These are phyloP conservation scores for Sungouiella thailandica DNA, from an alignment of 805 yeast genomes.

Conservation along the genomic window DNA sequence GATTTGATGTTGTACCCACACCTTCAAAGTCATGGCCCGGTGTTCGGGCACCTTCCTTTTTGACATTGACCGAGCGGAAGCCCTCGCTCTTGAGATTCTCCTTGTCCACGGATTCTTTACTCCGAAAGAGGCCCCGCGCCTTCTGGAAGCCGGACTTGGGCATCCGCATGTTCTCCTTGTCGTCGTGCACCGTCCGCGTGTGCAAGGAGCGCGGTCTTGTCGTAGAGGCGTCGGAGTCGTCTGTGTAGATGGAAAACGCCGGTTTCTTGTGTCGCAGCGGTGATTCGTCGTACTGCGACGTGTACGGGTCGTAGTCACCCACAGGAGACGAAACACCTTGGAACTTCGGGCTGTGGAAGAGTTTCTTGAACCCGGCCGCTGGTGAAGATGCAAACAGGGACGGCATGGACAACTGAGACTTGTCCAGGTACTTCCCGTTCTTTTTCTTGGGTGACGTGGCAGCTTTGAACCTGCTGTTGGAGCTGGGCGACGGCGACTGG, in stretches of 20 bases:
- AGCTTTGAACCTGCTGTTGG: constrained; percentile 9
- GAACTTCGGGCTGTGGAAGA: constrained; percentile 31
- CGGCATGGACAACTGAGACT: not conserved
- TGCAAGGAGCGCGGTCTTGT: constrained; percentile 10
- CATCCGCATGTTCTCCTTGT: constrained; percentile 5
- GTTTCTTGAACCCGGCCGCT: constrained; percentile 13
- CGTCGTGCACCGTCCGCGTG: constrained; percentile 9
- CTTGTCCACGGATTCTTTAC: constrained; percentile 24
- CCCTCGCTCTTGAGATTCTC: constrained; percentile 25
- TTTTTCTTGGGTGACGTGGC: constrained; percentile 8
- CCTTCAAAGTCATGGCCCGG: too few species aligned
- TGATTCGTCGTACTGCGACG: constrained; percentile 3
- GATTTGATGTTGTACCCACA: too few species aligned
- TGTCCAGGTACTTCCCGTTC: too few species aligned
- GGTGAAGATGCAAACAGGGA: constrained; percentile 5
- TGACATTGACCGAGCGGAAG: too few species aligned
- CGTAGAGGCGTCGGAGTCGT: not conserved
- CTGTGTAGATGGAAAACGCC: too few species aligned
- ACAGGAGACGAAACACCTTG: constrained; percentile 32
- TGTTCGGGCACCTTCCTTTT: not conserved
- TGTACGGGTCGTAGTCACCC: constrained; percentile 2
- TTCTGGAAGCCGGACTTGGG: constrained; percentile 1
- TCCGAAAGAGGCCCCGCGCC: not conserved
- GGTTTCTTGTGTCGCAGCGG: constrained; percentile 1
- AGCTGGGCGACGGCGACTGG: constrained; percentile 39